These are phyloP conservation scores for Pythium plurisporium DNA, from an alignment of 352 stramenopile species.

Conservation along the genomic window DNA sequence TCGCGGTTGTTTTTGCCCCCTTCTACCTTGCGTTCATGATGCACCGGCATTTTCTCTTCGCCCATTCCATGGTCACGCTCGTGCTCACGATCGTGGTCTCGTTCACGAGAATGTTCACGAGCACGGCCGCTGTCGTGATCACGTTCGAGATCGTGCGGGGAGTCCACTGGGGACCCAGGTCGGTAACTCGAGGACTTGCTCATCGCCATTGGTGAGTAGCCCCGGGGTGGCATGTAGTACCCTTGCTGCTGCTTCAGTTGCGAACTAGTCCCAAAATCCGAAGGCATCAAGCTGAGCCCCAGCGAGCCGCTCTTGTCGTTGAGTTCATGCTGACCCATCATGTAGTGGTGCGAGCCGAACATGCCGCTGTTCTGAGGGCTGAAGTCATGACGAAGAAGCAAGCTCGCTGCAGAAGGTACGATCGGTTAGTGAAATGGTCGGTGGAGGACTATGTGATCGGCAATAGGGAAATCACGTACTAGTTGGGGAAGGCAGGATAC, in stretches of 20 bases:
- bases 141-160: neutral
- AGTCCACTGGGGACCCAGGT: conserved; percentile 25
- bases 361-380: conserved; percentile 48
- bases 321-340: conserved; percentile 11
- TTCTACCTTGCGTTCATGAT: neutral
- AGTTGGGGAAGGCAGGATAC: conserved; percentile 71
- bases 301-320: conserved; percentile 54
- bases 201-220: conserved; percentile 21
- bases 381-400: conserved; percentile 75
- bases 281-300: conserved; percentile 55
- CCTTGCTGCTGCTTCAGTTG: conserved; percentile 19
- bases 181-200: conserved; percentile 26
- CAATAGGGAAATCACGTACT: no score
- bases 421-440: no score
- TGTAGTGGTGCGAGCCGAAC: conserved; percentile 42
- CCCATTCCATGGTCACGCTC: neutral
- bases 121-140: neutral
- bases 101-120: neutral
- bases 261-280: conserved; percentile 38
- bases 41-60: neutral
- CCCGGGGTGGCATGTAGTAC: conserved; percentile 33
- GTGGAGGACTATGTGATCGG: no score
- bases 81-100: neutral
- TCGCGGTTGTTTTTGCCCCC: neutral
- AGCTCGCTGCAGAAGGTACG: conserved; percentile 35